Conservation (phyloP, 2,329 filamentous ascomycete species). For the Aspergillus quadrilineatus region DNA sequence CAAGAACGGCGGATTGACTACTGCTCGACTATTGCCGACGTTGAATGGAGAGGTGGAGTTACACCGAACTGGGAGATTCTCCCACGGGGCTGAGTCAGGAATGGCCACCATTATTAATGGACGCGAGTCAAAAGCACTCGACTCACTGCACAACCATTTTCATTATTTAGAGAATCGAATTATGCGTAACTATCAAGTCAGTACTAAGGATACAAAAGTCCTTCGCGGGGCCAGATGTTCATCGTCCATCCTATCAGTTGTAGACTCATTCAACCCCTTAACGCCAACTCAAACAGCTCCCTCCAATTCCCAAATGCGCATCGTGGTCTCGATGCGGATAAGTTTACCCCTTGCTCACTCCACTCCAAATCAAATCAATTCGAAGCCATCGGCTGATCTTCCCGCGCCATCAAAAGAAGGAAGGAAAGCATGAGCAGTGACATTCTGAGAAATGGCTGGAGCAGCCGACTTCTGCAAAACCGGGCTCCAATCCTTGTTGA, state of each 20-base stretch:
- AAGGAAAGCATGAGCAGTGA: slow-evolving; percentile 32
- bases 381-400: slow-evolving; percentile 16
- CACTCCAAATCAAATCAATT: slow-evolving; percentile 1
- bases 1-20: slow-evolving; percentile 10
- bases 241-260: slow-evolving; percentile 8
- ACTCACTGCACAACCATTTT: neutral
- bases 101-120: slow-evolving; percentile 11
- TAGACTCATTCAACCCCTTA: neutral
- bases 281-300: slow-evolving; percentile 1
- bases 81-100: slow-evolving; percentile 15
- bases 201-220: slow-evolving; percentile 10
- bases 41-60: slow-evolving; percentile 9
- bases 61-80: slow-evolving; percentile 9
- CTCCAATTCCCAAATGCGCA: slow-evolving; percentile 1
- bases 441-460: slow-evolving; percentile 28
- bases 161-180: slow-evolving; percentile 1
- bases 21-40: slow-evolving; percentile 4
- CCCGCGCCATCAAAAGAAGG: slow-evolving; percentile 32
- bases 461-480: slow-evolving; percentile 28
- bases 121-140: neutral
- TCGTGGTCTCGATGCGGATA: neutral
- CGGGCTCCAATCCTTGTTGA: slow-evolving; percentile 20
- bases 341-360: slow-evolving; percentile 5
- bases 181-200: slow-evolving; percentile 9
- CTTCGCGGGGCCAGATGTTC: slow-evolving; percentile 8